Conservation (phyloP, 2,329 filamentous ascomycete genomes). For the Colletotrichum plurivorum region DNA sequence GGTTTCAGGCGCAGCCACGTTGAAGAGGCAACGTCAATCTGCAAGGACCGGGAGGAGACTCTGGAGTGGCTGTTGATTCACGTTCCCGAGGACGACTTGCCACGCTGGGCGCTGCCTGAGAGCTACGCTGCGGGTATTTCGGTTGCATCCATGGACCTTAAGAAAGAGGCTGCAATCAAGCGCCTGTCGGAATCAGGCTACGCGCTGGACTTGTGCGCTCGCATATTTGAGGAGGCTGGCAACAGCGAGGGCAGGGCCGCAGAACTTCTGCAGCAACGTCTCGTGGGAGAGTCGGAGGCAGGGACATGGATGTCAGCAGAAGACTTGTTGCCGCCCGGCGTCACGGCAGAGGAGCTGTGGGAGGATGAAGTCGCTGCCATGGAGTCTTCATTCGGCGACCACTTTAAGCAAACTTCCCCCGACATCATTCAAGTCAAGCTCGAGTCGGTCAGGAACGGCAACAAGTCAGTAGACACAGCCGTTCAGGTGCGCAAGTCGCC, state of each 20-base stretch:
- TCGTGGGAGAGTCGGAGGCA: constrained; percentile 34
- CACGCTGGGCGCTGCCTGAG: constrained; percentile 90
- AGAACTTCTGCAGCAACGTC: constrained; percentile 77
- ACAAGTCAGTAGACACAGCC: constrained; percentile 65
- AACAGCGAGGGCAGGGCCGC: constrained; percentile 85
- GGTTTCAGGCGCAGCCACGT: constrained; percentile 93
- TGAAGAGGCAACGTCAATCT: constrained; percentile 88
- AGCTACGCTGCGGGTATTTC: constrained; percentile 92
- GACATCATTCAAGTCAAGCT: constrained; percentile 80
- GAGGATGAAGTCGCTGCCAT: constrained; percentile 87
- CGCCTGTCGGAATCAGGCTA: constrained; percentile 88
- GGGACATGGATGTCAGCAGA: constrained; percentile 34
- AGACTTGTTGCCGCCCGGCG: constrained; percentile 35
- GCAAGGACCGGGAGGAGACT: constrained; percentile 92
- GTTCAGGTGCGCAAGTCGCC: constrained; percentile 80
- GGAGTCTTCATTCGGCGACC: constrained; percentile 87
- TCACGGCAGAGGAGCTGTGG: constrained; percentile 77
- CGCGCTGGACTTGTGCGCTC: constrained; percentile 84
- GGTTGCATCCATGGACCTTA: constrained; percentile 85
- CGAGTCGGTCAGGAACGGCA: constrained; percentile 67
- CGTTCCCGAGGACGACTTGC: constrained; percentile 97
- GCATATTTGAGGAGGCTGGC: constrained; percentile 77
- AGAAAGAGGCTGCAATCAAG: constrained; percentile 85
- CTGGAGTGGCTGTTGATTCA: constrained; percentile 97
- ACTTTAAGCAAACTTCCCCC: constrained; percentile 72